Percentiles rank a stretch among this genome's conserved stretches.
phyloP scores from a whole-genome alignment of 2,329 filamentous ascomycete species.

The Ilyonectria destructans region DNA sequence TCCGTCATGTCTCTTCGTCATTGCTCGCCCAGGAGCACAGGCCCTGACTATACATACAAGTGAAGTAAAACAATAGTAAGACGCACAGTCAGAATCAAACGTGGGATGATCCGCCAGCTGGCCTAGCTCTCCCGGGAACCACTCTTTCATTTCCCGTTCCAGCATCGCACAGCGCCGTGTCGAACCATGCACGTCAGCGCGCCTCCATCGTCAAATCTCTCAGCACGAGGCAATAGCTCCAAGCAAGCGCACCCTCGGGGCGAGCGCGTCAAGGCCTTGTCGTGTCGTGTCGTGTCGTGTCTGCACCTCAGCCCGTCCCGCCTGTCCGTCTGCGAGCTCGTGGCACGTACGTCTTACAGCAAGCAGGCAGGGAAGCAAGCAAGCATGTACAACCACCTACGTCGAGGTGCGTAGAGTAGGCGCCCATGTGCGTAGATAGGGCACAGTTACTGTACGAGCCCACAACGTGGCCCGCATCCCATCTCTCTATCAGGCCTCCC shows the following conservation, averaged over 20 bases:
- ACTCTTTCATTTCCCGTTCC: slow-evolving; percentile 38
- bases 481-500: slow-evolving; percentile 18
- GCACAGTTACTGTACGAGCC: background rate
- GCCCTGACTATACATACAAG: background rate
- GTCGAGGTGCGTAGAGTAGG: slow-evolving; percentile 10
- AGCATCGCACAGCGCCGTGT: slow-evolving; percentile 36
- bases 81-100: slow-evolving; percentile 19
- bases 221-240: slow-evolving; percentile 1
- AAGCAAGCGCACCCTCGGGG: background rate
- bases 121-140: slow-evolving; percentile 33
- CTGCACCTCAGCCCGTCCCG: slow-evolving; percentile 29
- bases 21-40: background rate
- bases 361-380: slow-evolving; percentile 5
- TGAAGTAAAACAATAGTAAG: background rate
- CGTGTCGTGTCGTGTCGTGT: slow-evolving; percentile 24
- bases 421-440: slow-evolving; percentile 9
- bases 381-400: slow-evolving; percentile 19
- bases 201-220: slow-evolving; percentile 30
- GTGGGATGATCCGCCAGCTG: slow-evolving; percentile 14
- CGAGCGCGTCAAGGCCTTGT: background rate
- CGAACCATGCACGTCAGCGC: slow-evolving; percentile 48
- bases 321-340: slow-evolving; percentile 30
- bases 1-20: background rate
- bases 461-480: slow-evolving; percentile 23
- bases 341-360: slow-evolving; percentile 30